phyloP scores from a whole-genome alignment of 192 early-diverging fungal genomes.

The Backusella luteola region DNA sequence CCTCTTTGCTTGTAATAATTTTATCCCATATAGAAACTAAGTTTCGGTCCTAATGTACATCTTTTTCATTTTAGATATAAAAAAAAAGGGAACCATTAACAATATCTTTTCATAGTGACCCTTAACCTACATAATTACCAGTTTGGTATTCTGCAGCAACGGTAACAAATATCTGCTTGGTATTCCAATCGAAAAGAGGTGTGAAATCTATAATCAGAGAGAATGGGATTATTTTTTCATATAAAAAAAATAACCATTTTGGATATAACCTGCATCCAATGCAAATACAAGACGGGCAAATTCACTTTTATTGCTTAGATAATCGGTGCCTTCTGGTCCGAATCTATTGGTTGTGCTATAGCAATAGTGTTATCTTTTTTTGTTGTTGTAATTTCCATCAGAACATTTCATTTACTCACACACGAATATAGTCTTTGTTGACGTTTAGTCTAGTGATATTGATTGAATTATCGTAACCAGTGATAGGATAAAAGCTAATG shows the following conservation, averaged over 20 bases:
- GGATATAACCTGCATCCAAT: slow-evolving; percentile 61
- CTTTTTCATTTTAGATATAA: not conserved
- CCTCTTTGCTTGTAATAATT: slow-evolving; percentile 68
- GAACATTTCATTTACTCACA: not conserved
- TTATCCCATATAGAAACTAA: slow-evolving; percentile 83
- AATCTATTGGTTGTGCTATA: slow-evolving; percentile 45
- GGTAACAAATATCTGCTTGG: slow-evolving; percentile 83
- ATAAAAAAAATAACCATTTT: not conserved
- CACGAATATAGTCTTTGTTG: not conserved
- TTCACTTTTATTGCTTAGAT: slow-evolving; percentile 52
- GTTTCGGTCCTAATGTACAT: slow-evolving; percentile 55
- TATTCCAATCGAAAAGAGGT: slow-evolving; percentile 88
- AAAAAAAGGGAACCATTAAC: not conserved
- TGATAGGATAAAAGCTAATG: not conserved
- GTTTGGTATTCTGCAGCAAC: slow-evolving; percentile 77
- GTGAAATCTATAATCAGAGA: slow-evolving; percentile 57
- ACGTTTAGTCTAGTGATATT: not conserved
- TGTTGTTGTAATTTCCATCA: not conserved
- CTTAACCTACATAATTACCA: slow-evolving; percentile 56
- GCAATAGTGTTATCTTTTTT: not conserved
- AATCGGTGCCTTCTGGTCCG: slow-evolving; percentile 52
- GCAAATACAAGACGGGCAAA: slow-evolving; percentile 63
- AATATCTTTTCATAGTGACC: too few relatives aligned
- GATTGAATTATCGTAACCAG: not conserved
- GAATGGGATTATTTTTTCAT: not conserved